Evolutionary conservation across 305 asterid genomes (phyloP).

Genomic region (Solanum hybrid): DNA sequence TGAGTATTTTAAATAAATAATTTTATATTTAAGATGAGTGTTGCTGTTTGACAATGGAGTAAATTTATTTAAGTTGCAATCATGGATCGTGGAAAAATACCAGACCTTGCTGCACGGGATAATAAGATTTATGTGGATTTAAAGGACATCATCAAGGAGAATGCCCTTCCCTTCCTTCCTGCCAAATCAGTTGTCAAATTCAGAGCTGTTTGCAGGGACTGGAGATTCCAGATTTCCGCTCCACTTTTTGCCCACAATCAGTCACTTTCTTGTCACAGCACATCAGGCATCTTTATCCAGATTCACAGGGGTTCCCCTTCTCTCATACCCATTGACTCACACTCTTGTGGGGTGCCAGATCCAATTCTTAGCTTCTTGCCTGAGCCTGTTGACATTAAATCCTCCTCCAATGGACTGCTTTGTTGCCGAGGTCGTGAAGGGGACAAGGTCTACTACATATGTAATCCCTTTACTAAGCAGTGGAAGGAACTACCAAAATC

Average conservation of each 20-base stretch:
- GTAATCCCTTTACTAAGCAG: constrained; percentile 37
- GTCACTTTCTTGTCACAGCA: constrained; percentile 18
- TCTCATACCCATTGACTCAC: constrained; percentile 19
- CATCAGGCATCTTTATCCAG: constrained; percentile 36
- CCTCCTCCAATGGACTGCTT: constrained; percentile 47
- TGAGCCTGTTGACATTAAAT: constrained; percentile 34
- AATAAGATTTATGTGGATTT: constrained; percentile 39
- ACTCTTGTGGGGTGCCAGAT: constrained; percentile 47
- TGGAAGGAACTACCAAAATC: constrained; percentile 44
- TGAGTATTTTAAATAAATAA: neutral
- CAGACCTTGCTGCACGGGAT: constrained; percentile 11
- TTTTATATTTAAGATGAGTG: neutral
- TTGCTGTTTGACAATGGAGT: neutral
- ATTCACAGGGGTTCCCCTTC: constrained; percentile 18
- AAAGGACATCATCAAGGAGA: constrained; percentile 33
- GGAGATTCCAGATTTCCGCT: constrained; percentile 38
- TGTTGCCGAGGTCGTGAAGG: constrained; percentile 33
- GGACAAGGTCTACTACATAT: constrained; percentile 31
- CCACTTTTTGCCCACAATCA: constrained; percentile 48
- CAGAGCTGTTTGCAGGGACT: constrained; percentile 38
- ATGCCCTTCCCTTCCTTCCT: constrained; percentile 41
- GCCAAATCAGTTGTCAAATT: constrained; percentile 43
- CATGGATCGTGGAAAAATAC: constrained; percentile 45
- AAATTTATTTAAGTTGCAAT: neutral
- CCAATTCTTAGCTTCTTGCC: constrained; percentile 35